Evolutionary conservation across 768 basidiomycete species (phyloP), one percentile per base, ranked within the genome.

Genomic region (Boletales sp.): DNA sequence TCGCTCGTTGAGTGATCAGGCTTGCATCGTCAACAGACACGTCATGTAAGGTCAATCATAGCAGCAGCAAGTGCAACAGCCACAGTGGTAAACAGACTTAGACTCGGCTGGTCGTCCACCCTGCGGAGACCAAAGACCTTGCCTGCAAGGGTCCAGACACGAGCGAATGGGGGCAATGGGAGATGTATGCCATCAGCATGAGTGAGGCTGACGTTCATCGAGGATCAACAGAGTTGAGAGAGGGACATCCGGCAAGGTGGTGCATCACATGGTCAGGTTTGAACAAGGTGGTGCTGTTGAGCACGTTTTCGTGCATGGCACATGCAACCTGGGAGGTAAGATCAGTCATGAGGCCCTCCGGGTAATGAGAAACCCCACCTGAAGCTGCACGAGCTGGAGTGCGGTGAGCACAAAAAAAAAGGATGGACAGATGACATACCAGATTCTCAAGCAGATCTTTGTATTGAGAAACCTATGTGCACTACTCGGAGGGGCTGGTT

Each of bases 231-330:
- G 15, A 63, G 46, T 25, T 33, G 10, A 25, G 41, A 30, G 3
- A 63, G 56, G 12, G 51, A 39, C 0, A 8, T 4, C 42, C 43
- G 8, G 61, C 50, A 31, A 59, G 35, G 3, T 50, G 13, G 13
- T 64, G 49, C 8, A 14, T 5, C 25, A 44, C 40, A 17, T 40
- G 59, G 35, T 56, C 19, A 1, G 18, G 2, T 5, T 2, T 7
- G 18, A 54, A 37, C 49, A 63, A 51, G 12, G 6, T 1, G 8
- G 36, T 18, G 25, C 56, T 56, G 2, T 49, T 62, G 45, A 62
- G 12, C 12, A 54, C 59, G n/a, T 45, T 62, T 54, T 64, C 54
- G 8, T 62, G 62, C 62, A 63, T 49, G 5, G 59, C 59, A 36
- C 49, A 52, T 4, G 62, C 61, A 36, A 62, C 21, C 61, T 63